Percentiles rank a stretch among this genome's conserved stretches.
These are phyloP conservation scores for Diaporthe aspalathi DNA, from an alignment of 2,329 filamentous ascomycete genomes.

Conservation along the genomic window DNA sequence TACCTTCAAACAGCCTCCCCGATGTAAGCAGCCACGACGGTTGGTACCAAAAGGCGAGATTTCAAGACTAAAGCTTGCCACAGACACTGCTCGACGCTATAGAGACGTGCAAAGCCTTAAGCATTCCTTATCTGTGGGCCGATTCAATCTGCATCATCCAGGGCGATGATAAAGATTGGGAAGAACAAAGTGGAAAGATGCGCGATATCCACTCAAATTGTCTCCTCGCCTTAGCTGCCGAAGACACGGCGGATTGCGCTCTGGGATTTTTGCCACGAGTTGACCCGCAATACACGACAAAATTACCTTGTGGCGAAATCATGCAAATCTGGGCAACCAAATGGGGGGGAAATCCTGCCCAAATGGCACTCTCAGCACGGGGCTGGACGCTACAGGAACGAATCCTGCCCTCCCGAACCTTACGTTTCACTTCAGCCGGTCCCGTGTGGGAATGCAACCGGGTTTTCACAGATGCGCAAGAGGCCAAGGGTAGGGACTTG, in stretches of 20 bases:
- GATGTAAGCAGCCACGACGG: background rate
- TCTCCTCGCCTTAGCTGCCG: background rate
- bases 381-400: slow-evolving; percentile 2
- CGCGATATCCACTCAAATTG: background rate
- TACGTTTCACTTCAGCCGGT: background rate
- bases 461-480: background rate
- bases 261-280: background rate
- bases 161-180: background rate
- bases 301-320: background rate
- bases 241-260: background rate
- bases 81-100: background rate
- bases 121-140: background rate
- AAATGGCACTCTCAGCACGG: background rate
- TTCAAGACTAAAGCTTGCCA: too few relatives aligned
- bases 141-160: too few relatives aligned
- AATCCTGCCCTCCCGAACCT: background rate
- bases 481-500: background rate
- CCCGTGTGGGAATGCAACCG: background rate
- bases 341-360: background rate
- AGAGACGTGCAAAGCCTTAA: background rate
- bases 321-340: background rate
- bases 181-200: background rate
- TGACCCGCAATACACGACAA: background rate
- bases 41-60: background rate
- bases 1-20: background rate